A percentile compares a stretch with the other conserved stretches of the same genome.
Evolutionary conservation across 257 asterid genomes (phyloP).

Genomic region (Coffea canephora): DNA sequence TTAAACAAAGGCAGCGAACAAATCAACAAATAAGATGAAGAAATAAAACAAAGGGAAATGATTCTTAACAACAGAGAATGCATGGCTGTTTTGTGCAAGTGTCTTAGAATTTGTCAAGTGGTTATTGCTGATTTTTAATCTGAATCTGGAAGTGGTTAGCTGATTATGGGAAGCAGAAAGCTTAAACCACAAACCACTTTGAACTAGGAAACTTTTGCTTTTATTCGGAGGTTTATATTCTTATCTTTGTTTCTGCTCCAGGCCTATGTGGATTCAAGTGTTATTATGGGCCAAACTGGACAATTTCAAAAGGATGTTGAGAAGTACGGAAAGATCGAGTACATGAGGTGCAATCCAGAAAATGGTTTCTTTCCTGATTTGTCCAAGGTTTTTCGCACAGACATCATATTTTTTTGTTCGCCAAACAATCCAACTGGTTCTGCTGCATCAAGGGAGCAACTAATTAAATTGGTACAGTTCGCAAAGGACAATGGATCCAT

Average conservation of each 20-base stretch:
- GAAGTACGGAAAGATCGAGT: slow-evolving; percentile 81
- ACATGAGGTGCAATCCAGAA: slow-evolving; percentile 94
- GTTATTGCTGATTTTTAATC: not conserved
- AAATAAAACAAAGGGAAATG: not conserved
- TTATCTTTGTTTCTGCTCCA: slow-evolving; percentile 27
- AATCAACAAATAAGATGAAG: not conserved
- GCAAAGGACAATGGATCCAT: slow-evolving; percentile 94
- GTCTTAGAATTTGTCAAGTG: not conserved
- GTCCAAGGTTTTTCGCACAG: slow-evolving; percentile 61
- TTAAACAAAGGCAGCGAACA: not conserved
- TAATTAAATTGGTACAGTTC: slow-evolving; percentile 74
- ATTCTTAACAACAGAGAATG: not conserved
- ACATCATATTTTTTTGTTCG: slow-evolving; percentile 87
- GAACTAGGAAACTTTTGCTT: not conserved
- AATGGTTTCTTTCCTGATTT: slow-evolving; percentile 92
- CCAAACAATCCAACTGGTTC: slow-evolving; percentile 99
- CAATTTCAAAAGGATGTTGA: slow-evolving; percentile 78
- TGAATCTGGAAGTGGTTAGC: not conserved
- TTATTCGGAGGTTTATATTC: slow-evolving; percentile 1
- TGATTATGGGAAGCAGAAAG: not conserved
- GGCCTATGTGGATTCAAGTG: slow-evolving; percentile 98
- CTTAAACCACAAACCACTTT: not conserved
- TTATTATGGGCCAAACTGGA: slow-evolving; percentile 94
- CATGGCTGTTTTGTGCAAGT: not conserved
- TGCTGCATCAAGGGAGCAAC: slow-evolving; percentile 89